These are phyloP conservation scores for Phytophthora fragariaefolia DNA, from an alignment of 352 stramenopile genomes.

Conservation along the genomic window DNA sequence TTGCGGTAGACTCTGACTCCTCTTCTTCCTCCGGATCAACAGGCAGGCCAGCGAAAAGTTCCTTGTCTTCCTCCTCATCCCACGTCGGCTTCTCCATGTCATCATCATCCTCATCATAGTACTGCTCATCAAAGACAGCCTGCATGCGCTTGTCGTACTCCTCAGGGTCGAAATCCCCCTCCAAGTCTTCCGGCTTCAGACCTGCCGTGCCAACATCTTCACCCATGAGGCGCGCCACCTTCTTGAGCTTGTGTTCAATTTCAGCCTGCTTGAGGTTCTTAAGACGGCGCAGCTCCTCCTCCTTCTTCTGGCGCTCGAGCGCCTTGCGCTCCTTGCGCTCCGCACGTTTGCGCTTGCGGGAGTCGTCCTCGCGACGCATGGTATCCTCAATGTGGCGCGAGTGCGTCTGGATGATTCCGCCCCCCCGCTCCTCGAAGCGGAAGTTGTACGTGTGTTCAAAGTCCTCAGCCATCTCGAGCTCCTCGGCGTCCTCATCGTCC, in stretches of 20 bases:
- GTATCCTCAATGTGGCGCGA: slow-evolving; percentile 85
- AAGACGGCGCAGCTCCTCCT: slow-evolving; percentile 96
- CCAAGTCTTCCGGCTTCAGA: slow-evolving; percentile 77
- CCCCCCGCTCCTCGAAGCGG: slow-evolving; percentile 97
- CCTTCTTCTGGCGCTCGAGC: slow-evolving; percentile 95
- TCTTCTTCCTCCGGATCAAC: slow-evolving; percentile 68
- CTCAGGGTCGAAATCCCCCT: slow-evolving; percentile 97
- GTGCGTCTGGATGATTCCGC: slow-evolving; percentile 86
- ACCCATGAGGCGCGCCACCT: slow-evolving; percentile 90
- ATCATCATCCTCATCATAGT: slow-evolving; percentile 93
- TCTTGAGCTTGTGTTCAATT: slow-evolving; percentile 94
- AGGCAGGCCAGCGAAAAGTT: slow-evolving; percentile 78
- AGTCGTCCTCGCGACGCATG: slow-evolving; percentile 96
- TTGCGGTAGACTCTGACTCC: slow-evolving; percentile 33
- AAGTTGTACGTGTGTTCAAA: slow-evolving; percentile 99
- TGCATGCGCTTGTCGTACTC: slow-evolving; percentile 98
- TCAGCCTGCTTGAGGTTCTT: slow-evolving; percentile 99
- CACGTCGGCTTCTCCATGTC: slow-evolving; percentile 81
- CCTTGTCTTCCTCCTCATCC: slow-evolving; percentile 87
- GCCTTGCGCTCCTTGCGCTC: slow-evolving; percentile 95
- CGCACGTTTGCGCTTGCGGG: slow-evolving; percentile 94
- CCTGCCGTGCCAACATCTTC: slow-evolving; percentile 52
- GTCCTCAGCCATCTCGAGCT: slow-evolving; percentile 94
- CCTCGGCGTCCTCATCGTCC: slow-evolving; percentile 91
- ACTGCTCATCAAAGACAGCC: slow-evolving; percentile 97